Percentiles rank a stretch among this genome's conserved stretches.
phyloP scores from a whole-genome alignment of 2,329 filamentous ascomycete species.

The Ambrosiella cleistominuta region DNA sequence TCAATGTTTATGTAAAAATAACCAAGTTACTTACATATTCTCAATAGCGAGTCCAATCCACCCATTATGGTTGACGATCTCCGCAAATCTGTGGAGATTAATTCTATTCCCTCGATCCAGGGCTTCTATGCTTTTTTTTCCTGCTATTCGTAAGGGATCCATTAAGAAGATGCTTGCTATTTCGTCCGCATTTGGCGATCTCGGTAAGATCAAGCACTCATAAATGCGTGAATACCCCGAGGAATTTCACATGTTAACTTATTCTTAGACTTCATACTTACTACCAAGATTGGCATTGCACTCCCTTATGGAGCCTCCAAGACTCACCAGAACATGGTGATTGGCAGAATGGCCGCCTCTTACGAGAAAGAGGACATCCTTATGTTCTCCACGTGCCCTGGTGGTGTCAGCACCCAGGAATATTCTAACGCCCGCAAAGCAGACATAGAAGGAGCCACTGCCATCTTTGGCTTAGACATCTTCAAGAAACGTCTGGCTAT shows the following conservation, averaged over 20 bases:
- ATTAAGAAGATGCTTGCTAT: not conserved
- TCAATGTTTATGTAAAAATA: not conserved
- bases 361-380: not conserved
- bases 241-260: not conserved
- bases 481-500: not conserved
- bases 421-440: not conserved
- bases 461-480: not conserved
- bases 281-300: not conserved
- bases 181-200: not conserved
- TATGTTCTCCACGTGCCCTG: not conserved
- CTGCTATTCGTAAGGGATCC: not conserved
- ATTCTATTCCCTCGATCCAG: not conserved
- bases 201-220: not conserved
- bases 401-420: not conserved
- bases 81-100: not conserved
- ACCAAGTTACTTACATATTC: not conserved
- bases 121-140: not conserved
- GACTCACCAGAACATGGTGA: not conserved
- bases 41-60: not conserved
- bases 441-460: not conserved
- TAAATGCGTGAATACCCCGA: not conserved
- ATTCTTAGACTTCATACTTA: not conserved
- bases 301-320: not conserved
- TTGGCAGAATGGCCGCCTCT: not conserved
- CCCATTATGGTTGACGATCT: not conserved